Evolutionary conservation across 2,329 filamentous ascomycete species (phyloP).

Genomic region (Pleomassaria siparia): DNA sequence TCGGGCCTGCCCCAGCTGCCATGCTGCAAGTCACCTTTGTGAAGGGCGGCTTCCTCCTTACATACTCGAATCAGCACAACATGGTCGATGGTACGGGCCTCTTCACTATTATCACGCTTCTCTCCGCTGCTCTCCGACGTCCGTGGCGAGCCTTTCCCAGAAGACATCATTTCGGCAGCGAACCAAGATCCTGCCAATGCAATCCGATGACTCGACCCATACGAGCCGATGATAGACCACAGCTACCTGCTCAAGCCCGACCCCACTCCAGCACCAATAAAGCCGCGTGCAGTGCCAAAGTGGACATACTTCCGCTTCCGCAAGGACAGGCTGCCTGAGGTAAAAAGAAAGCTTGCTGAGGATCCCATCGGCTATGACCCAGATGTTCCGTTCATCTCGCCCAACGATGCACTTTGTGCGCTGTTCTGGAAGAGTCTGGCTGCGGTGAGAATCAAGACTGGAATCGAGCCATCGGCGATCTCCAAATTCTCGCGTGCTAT

Average conservation of each 20-base stretch:
- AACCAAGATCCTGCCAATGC: slow-evolving; percentile 23
- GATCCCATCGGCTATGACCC: slow-evolving; percentile 18
- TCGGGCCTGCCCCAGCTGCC: background rate
- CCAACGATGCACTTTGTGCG: slow-evolving; percentile 37
- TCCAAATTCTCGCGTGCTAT: background rate
- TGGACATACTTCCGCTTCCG: slow-evolving; percentile 25
- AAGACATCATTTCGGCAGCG: slow-evolving; percentile 12
- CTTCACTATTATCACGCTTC: slow-evolving; percentile 23
- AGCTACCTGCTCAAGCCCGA: slow-evolving; percentile 12
- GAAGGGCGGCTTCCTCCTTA: slow-evolving; percentile 29
- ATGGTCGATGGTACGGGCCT: slow-evolving; percentile 31
- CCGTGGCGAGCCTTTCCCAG: slow-evolving; percentile 14
- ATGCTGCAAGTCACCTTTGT: slow-evolving; percentile 9
- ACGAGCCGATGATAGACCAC: slow-evolving; percentile 15
- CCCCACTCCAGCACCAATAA: slow-evolving; percentile 3
- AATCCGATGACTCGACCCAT: slow-evolving; percentile 19
- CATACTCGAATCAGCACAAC: slow-evolving; percentile 32
- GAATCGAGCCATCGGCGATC: background rate
- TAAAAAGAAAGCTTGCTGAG: slow-evolving; percentile 19
- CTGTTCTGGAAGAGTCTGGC: slow-evolving; percentile 39
- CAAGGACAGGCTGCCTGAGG: slow-evolving; percentile 7
- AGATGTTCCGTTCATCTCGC: slow-evolving; percentile 24
- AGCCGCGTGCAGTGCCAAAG: slow-evolving; percentile 9
- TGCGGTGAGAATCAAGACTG: slow-evolving; percentile 21
- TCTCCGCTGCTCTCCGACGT: slow-evolving; percentile 21